Conservation (phyloP, 306 rosid genomes). For the Cucurbita maxima region DNA sequence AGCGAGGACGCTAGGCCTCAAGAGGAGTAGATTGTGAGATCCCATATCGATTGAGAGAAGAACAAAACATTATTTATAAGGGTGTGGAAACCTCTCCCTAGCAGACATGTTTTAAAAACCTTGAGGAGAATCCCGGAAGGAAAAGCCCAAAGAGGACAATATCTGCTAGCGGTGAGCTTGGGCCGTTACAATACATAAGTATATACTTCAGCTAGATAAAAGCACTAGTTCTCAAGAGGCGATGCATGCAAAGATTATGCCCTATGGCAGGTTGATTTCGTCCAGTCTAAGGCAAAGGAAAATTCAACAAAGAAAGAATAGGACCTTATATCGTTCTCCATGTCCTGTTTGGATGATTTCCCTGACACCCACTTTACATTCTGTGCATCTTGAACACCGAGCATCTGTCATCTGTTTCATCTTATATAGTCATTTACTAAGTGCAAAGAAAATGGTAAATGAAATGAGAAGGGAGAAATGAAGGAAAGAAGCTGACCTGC, state of each 20-base stretch:
- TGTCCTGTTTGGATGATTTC: slow-evolving; percentile 82
- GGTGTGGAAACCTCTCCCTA: no score
- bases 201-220: neutral
- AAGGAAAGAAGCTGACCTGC: slow-evolving; percentile 42
- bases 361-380: slow-evolving; percentile 63
- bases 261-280: neutral
- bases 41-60: no score
- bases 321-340: slow-evolving; percentile 71
- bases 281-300: neutral
- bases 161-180: no score
- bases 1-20: no score
- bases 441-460: neutral
- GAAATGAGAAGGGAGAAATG: slow-evolving; percentile 1
- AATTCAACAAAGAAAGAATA: neutral
- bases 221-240: neutral
- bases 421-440: slow-evolving; percentile 12
- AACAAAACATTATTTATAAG: no score
- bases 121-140: no score
- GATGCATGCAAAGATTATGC: neutral
- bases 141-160: no score
- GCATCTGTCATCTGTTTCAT: slow-evolving; percentile 77
- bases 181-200: neutral
- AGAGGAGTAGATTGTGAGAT: no score
- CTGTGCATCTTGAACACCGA: slow-evolving; percentile 74
- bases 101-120: no score